Evolutionary conservation across 2,329 filamentous ascomycete genomes (phyloP).

Genomic region (Alternaria arbusti): DNA sequence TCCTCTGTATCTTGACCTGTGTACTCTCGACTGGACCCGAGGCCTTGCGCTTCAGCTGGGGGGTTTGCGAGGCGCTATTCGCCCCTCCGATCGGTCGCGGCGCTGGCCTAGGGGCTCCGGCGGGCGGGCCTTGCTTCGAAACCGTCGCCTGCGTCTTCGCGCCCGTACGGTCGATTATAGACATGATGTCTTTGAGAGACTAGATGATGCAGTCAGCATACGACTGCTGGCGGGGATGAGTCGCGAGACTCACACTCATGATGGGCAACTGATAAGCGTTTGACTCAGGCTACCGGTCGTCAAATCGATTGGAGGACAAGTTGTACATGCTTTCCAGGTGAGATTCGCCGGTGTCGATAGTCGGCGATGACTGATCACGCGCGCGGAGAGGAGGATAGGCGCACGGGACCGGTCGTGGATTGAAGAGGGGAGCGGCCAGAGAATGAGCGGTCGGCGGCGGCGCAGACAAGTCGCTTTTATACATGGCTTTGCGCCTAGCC

Average conservation of each 20-base stretch:
- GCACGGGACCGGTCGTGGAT: constrained; percentile 21
- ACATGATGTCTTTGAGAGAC: constrained; percentile 48
- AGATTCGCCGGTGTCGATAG: constrained; percentile 16
- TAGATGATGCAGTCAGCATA: constrained; percentile 19
- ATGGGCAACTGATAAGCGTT: constrained; percentile 36
- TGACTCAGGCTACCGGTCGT: constrained; percentile 49
- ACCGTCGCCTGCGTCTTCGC: constrained; percentile 28
- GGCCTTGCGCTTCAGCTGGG: constrained; percentile 51
- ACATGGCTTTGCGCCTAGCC: constrained; percentile 17
- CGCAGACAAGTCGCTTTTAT: constrained; percentile 30
- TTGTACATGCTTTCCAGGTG: constrained; percentile 44
- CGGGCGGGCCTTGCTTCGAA: constrained; percentile 30
- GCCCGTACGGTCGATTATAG: constrained; percentile 44
- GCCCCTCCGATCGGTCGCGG: constrained; percentile 32
- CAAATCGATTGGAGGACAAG: constrained; percentile 36
- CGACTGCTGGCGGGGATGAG: constrained; percentile 16
- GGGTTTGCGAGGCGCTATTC: constrained; percentile 42
- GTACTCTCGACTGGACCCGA: constrained; percentile 41
- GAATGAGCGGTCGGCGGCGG: constrained; percentile 34
- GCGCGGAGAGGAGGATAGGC: constrained; percentile 18
- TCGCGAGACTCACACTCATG: constrained; percentile 47
- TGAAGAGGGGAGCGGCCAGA: constrained; percentile 26
- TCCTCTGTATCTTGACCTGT: constrained; percentile 43
- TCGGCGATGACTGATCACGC: constrained; percentile 16
- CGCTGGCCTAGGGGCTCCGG: constrained; percentile 42